Percentiles rank a stretch among this genome's conserved stretches.
These are phyloP conservation scores for Sextonia rubra DNA, from an alignment of 164 flowering plant species.

Conservation along the genomic window DNA sequence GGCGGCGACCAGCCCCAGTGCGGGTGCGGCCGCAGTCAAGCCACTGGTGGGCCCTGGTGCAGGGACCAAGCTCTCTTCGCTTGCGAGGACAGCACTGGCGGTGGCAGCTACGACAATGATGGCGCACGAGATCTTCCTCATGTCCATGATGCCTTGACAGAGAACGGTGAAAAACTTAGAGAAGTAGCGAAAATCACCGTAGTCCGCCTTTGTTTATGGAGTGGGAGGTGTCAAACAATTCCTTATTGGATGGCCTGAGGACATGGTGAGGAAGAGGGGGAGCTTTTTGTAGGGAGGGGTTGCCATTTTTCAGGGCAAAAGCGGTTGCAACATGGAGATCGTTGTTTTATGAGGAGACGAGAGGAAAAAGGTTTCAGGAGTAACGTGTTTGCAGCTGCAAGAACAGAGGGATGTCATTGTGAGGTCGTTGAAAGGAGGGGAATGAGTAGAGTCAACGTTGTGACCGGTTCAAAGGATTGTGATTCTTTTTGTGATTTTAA, in stretches of 20 bases:
- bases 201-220: not conserved
- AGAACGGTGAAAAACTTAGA: not conserved
- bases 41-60: constrained; percentile 12
- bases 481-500: too few relatives aligned
- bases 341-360: not conserved
- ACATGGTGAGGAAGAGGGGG: not conserved
- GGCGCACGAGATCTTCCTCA: constrained; percentile 17
- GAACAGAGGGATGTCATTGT: not conserved
- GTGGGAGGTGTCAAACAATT: not conserved
- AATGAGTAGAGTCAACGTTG: not conserved
- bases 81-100: constrained; percentile 6
- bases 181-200: constrained; percentile 2
- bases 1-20: constrained; percentile 30
- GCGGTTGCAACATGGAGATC: not conserved
- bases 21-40: constrained; percentile 19
- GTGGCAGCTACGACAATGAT: constrained; percentile 13
- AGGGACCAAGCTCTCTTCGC: not conserved
- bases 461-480: not conserved
- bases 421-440: not conserved
- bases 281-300: not conserved
- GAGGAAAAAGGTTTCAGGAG: too few relatives aligned
- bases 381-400: not conserved
- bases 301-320: not conserved
- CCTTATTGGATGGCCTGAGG: constrained; percentile 2
- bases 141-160: constrained; percentile 9